Conservation (phyloP, 1,284 basidiomycete genomes). For the Gymnopus androsaceus region DNA sequence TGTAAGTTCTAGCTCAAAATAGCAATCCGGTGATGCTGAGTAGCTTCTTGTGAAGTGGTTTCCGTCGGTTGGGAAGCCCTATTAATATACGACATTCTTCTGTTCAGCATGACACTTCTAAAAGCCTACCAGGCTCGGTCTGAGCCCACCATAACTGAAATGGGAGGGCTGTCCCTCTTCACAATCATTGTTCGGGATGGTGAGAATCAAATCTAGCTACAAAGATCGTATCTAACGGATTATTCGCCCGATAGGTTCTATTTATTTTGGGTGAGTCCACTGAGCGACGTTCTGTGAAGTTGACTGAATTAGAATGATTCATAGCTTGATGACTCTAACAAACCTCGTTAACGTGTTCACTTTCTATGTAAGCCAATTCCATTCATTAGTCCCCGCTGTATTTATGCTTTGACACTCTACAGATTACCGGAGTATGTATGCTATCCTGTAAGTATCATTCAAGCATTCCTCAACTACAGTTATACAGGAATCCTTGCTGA, state of each 20-base stretch:
- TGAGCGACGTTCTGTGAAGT: not conserved
- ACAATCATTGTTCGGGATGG: constrained; percentile 1
- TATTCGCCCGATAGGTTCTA: not conserved
- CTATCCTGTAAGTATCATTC: not conserved
- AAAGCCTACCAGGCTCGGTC: constrained; percentile 1
- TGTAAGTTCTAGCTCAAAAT: not conserved
- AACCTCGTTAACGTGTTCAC: not conserved
- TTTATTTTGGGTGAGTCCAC: constrained; percentile 3
- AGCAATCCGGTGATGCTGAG: not conserved
- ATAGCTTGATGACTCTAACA: not conserved
- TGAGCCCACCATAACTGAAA: not conserved
- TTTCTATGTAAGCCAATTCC: constrained; percentile 1
- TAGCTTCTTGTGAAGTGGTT: not conserved
- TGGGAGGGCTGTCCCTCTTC: not conserved
- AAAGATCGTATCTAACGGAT: not conserved
- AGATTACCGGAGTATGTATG: not conserved
- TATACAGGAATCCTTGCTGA: not conserved
- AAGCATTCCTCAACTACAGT: not conserved
- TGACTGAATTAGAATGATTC: not conserved
- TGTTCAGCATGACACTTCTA: constrained; percentile 1
- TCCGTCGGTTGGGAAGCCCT: constrained; percentile 1
- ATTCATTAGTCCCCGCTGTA: not conserved
- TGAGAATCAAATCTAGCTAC: not conserved
- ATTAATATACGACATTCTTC: not conserved
- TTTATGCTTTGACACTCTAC: not conserved